phyloP scores from a whole-genome alignment of 306 rosid genomes.

The Lupinus albus region DNA sequence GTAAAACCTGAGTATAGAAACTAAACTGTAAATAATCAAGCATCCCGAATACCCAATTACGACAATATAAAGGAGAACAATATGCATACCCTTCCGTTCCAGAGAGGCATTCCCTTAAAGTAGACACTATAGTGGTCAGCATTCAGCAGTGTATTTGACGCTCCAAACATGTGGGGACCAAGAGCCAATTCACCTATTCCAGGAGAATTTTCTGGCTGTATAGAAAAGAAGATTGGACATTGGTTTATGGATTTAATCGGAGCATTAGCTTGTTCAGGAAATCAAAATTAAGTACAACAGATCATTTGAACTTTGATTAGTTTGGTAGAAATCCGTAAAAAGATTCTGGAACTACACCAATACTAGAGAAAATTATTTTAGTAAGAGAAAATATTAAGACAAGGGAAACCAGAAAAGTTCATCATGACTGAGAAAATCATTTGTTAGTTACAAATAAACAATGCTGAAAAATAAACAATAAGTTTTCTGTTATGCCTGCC shows the following conservation, averaged over 20 bases:
- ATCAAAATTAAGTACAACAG: constrained; percentile 10
- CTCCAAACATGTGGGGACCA: constrained; percentile 79
- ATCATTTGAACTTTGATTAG: constrained; percentile 15
- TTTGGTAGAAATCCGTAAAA: neutral
- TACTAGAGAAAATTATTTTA: neutral
- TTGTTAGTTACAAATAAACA: neutral
- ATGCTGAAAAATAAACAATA: neutral
- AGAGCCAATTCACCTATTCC: constrained; percentile 98
- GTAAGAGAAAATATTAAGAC: neutral
- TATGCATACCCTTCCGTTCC: constrained; percentile 73
- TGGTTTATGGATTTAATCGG: constrained; percentile 8
- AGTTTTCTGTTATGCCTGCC: neutral
- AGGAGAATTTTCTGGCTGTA: constrained; percentile 69
- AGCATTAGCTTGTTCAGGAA: constrained; percentile 14
- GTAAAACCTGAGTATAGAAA: constrained; percentile 59
- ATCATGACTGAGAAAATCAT: constrained; percentile 11
- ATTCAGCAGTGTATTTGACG: constrained; percentile 77
- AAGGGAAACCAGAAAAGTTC: constrained; percentile 5
- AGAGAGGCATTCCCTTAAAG: constrained; percentile 84
- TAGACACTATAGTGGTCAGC: constrained; percentile 83
- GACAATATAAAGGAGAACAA: constrained; percentile 36
- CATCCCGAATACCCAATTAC: neutral
- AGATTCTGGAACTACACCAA: neutral
- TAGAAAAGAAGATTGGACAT: constrained; percentile 25
- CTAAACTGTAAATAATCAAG: constrained; percentile 25